Percentiles rank a stretch among this genome's conserved stretches.
Conservation (phyloP, 768 basidiomycete species). For the Saitozyma podzolica region DNA sequence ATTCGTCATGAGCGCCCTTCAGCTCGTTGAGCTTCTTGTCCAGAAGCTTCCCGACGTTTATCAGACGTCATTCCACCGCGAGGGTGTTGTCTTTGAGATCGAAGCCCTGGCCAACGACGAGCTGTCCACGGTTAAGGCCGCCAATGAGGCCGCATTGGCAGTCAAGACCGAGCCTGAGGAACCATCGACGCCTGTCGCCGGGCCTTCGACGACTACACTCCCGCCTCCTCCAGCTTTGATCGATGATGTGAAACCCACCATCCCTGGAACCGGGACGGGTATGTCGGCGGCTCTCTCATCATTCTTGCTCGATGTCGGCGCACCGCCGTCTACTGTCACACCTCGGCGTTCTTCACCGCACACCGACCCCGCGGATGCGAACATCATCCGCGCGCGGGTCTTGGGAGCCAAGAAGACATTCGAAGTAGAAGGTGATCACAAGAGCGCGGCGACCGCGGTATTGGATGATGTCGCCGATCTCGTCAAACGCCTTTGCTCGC, state of each 20-base stretch:
- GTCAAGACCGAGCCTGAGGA: constrained; percentile 43
- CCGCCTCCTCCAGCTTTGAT: constrained; percentile 6
- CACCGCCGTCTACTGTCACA: not conserved
- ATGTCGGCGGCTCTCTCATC: constrained; percentile 18
- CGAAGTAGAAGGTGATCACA: constrained; percentile 49
- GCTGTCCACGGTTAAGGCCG: constrained; percentile 57
- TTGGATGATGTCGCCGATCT: constrained; percentile 60
- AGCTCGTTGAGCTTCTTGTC: constrained; percentile 87
- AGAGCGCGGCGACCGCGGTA: constrained; percentile 64
- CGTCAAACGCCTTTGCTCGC: constrained; percentile 64
- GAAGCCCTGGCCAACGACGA: constrained; percentile 69
- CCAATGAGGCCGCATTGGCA: constrained; percentile 16
- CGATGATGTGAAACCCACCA: constrained; percentile 34
- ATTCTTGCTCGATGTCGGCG: constrained; percentile 13
- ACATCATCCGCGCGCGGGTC: constrained; percentile 86
- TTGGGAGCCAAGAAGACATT: constrained; percentile 77
- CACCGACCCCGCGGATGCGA: constrained; percentile 78
- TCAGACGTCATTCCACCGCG: constrained; percentile 82
- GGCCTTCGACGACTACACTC: constrained; percentile 4
- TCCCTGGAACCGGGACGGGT: constrained; percentile 9
- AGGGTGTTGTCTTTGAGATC: constrained; percentile 95
- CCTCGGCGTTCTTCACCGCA: constrained; percentile 13
- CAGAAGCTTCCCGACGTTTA: constrained; percentile 80
- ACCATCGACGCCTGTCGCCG: constrained; percentile 8
- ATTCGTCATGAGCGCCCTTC: constrained; percentile 82